These are phyloP conservation scores for Hibiscus tridactylites DNA, from an alignment of 345 rosid genomes.

Conservation along the genomic window DNA sequence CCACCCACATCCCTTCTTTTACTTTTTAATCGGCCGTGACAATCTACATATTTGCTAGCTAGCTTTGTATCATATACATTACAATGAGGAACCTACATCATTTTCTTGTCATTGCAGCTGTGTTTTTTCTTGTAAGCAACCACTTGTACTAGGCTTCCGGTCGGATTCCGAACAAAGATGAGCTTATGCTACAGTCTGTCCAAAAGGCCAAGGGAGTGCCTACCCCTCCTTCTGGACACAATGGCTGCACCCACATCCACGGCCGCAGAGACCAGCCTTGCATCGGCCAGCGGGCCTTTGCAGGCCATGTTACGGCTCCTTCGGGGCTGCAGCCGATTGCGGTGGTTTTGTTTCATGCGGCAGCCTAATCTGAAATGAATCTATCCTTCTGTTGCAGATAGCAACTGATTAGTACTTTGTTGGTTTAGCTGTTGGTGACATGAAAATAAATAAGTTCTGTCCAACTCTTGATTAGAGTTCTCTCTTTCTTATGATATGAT, in stretches of 20 bases:
- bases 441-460: too few relatives aligned
- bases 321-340: not conserved
- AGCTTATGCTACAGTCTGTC: not conserved
- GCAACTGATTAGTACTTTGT: not conserved
- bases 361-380: not conserved
- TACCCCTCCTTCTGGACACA: not conserved
- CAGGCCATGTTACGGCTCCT: slow-evolving; percentile 12
- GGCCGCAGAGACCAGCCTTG: slow-evolving; percentile 7
- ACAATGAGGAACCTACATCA: not conserved
- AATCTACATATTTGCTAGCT: too few relatives aligned
- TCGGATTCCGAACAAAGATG: not conserved
- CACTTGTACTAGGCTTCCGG: not conserved
- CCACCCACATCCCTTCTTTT: too few relatives aligned
- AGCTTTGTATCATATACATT: not conserved
- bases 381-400: not conserved
- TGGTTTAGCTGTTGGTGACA: too few relatives aligned
- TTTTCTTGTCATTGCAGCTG: not conserved
- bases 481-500: too few relatives aligned
- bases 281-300: slow-evolving; percentile 6
- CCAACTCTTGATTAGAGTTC: too few relatives aligned
- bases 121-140: not conserved
- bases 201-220: not conserved
- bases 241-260: slow-evolving; percentile 15
- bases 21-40: too few relatives aligned
- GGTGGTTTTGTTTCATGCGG: not conserved